Base-by-base conservation (phyloP, 2,329 filamentous ascomycete species). In the Didymella arachidicola region DNA sequence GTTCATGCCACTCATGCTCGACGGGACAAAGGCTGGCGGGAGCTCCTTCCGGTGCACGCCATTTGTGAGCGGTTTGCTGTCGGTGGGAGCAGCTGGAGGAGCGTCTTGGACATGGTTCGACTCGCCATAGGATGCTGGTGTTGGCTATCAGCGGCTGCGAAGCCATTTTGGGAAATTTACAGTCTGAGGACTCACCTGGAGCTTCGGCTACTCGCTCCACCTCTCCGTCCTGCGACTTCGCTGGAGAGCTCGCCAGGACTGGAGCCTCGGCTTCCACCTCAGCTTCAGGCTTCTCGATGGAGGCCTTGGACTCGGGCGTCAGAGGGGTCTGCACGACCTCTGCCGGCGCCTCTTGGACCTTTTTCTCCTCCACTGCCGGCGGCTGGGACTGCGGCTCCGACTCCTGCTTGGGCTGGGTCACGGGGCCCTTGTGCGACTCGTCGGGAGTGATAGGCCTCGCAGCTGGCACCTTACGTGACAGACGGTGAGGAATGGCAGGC, bases 401-500 rank as follows among this genome's bases (percentile, higher is more conserved):
- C 29, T 59, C 42, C 6, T 44, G 55, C 51, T 60, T 62, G 2
- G 50, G 58, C 30, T 64, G 65, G 47, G 60, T 57, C 45, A 64
- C 63, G 11, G 63, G 41, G 48, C 61, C 67, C 36, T 60, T 64
- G 46, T 51, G 62, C 44, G 66, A 67, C 38, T 71, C 68, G 16
- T 71, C 73, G 0, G 73, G 70, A 6, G 69, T 72, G 47, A 70
- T 63, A 6, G 71, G 71, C 50, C 68, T 65, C 18, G 66, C 66
- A 19, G 68, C 54, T 14, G 67, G 68, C 29, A 60, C 59, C 14
- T 70, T 57, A 8, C 70, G 71, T 7, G 72, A 70, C 42, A 77
- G 64, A n/a, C 74, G 68, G 46, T 73, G 70, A 3, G 76, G 76
- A 19, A 78, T 69, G 42, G 74, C 76, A 25, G 76, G 76, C 41